Evolutionary conservation across 1,284 basidiomycete genomes (phyloP).

Genomic region (Ganoderma lingzhi): DNA sequence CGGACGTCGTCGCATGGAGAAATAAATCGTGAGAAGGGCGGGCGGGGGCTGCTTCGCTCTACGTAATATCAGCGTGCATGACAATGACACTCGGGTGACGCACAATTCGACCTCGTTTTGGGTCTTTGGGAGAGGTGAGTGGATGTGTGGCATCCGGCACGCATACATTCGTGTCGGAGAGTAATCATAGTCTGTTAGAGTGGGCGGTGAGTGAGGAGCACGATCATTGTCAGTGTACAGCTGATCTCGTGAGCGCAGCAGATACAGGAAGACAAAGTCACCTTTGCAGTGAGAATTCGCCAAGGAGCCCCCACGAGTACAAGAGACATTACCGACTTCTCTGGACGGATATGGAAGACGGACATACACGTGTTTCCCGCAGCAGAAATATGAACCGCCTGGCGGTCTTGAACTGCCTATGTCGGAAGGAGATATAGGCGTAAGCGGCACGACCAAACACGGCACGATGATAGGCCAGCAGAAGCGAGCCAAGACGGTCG

Average conservation of each 20-base stretch:
- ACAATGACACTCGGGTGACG: neutral
- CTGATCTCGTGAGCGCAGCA: neutral
- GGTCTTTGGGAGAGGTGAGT: neutral
- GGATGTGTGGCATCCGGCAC: too few relatives aligned
- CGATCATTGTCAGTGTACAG: neutral
- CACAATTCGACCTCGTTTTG: neutral
- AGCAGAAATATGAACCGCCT: neutral
- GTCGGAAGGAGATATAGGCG: neutral
- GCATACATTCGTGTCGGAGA: too few relatives aligned
- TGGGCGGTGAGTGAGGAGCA: too few relatives aligned
- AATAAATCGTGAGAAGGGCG: constrained; percentile 7
- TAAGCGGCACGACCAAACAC: neutral
- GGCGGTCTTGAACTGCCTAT: neutral
- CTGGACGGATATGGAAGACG: neutral
- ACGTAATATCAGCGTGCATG: constrained; percentile 5
- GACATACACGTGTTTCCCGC: neutral
- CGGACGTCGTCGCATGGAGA: constrained; percentile 5
- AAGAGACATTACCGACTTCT: neutral
- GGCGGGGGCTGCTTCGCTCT: neutral
- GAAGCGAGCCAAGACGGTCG: neutral
- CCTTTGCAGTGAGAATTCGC: neutral
- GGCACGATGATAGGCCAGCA: neutral
- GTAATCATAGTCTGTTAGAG: too few relatives aligned
- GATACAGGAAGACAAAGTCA: neutral
- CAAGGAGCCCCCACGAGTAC: neutral